Percentiles rank a stretch among this genome's conserved stretches.
Conservation (phyloP, 441 rosid genomes). For the Daphne laureola region DNA sequence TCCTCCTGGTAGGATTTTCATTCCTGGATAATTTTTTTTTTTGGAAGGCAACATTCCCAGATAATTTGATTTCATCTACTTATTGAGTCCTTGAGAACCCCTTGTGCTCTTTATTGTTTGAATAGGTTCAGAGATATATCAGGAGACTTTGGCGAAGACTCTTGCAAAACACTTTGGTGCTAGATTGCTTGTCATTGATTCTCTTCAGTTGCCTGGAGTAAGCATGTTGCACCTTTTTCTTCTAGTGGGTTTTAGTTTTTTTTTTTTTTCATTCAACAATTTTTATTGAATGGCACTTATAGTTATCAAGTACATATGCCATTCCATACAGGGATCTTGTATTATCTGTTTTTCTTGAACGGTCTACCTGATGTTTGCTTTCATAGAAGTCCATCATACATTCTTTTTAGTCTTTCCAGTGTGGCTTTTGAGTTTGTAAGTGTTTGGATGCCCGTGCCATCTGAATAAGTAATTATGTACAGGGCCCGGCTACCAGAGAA, state of each 20-base stretch:
- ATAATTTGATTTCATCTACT: constrained; percentile 6
- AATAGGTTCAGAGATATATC: constrained; percentile 96
- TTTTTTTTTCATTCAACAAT: too few species aligned
- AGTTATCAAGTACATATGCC: too few species aligned
- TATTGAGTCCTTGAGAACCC: neutral
- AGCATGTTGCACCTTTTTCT: constrained; percentile 17
- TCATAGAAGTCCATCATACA: too few species aligned
- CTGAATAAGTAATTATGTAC: constrained; percentile 3
- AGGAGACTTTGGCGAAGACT: constrained; percentile 85
- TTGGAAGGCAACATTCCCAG: too few species aligned
- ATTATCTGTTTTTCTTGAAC: too few species aligned
- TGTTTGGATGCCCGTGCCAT: neutral
- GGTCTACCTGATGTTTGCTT: too few species aligned
- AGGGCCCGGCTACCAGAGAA: constrained; percentile 73
- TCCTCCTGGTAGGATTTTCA: constrained; percentile 66
- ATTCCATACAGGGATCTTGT: too few species aligned
- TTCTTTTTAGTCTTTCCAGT: too few species aligned
- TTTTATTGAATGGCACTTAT: too few species aligned
- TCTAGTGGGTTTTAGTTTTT: too few species aligned
- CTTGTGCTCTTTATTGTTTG: constrained; percentile 10
- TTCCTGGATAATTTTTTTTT: constrained; percentile 2
- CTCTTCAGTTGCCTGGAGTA: constrained; percentile 95
- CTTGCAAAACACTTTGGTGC: constrained; percentile 89
- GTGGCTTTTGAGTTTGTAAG: too few species aligned
- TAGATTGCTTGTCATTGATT: constrained; percentile 70